Evolutionary conservation across 108 stramenopile genomes (phyloP).

Genomic region (Epipyxis sp.): DNA sequence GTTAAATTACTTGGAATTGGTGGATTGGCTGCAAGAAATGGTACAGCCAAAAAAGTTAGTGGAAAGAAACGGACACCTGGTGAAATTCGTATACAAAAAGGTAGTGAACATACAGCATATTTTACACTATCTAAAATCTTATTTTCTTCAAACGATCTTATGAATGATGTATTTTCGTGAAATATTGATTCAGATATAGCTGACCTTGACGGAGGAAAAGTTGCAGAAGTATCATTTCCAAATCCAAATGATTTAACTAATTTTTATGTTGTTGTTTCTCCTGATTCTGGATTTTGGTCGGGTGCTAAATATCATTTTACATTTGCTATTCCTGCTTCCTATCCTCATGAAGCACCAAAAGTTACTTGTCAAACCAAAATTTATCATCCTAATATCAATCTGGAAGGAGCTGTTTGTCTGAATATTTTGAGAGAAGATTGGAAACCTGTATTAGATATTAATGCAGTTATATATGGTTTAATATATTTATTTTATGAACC

Average conservation of each 20-base stretch:
- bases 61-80: conserved; percentile 65
- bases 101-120: neutral
- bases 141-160: neutral
- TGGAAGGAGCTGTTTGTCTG: conserved; percentile 96
- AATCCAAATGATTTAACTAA: conserved; percentile 91
- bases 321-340: conserved; percentile 87
- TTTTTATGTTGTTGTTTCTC: conserved; percentile 80
- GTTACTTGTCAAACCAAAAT: conserved; percentile 83
- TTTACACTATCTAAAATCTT: neutral
- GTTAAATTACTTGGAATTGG: conserved; percentile 7
- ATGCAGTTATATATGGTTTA: conserved; percentile 94
- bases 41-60: neutral
- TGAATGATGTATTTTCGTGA: neutral
- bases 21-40: neutral
- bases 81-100: conserved; percentile 97
- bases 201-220: conserved; percentile 95
- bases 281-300: conserved; percentile 90
- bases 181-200: conserved; percentile 79
- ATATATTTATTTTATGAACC: conserved; percentile 98
- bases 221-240: conserved; percentile 84
- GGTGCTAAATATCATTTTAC: conserved; percentile 87
- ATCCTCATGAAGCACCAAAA: conserved; percentile 98
- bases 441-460: conserved; percentile 97
- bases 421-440: conserved; percentile 99
- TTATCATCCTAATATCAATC: conserved; percentile 98